Conservation (phyloP, 768 basidiomycete species). For the Lactarius sanguifluus region DNA sequence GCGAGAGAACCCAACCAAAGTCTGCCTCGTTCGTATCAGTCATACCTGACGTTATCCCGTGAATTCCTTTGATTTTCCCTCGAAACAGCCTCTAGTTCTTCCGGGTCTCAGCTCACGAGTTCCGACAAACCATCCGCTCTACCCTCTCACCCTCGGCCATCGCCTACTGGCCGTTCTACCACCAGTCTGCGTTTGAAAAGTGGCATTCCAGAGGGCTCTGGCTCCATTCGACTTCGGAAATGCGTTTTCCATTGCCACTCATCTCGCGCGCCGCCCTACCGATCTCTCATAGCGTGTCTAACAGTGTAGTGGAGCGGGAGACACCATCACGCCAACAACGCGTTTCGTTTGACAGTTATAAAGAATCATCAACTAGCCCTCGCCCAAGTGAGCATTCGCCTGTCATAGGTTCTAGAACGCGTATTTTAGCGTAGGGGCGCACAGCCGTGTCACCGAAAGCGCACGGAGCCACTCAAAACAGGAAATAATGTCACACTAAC, state of each 20-base stretch:
- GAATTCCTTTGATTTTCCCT: not conserved
- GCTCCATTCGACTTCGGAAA: constrained; percentile 1
- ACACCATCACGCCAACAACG: constrained; percentile 48
- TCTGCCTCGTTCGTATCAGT: constrained; percentile 5
- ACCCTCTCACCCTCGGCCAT: constrained; percentile 35
- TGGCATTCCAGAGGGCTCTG: constrained; percentile 43
- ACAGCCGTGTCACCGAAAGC: not conserved
- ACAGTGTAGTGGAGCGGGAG: constrained; percentile 40
- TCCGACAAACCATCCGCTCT: constrained; percentile 49
- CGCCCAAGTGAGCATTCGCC: constrained; percentile 41
- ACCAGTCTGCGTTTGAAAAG: constrained; percentile 35
- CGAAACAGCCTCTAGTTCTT: constrained; percentile 32
- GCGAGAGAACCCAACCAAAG: not conserved
- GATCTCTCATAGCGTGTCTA: constrained; percentile 35
- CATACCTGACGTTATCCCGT: not conserved
- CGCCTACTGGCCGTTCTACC: constrained; percentile 36
- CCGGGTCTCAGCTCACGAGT: constrained; percentile 38
- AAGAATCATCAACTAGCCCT: constrained; percentile 41
- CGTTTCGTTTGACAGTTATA: constrained; percentile 57
- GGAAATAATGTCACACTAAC: constrained; percentile 1
- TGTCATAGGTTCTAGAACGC: constrained; percentile 29
- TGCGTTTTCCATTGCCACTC: constrained; percentile 42
- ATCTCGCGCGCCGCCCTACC: constrained; percentile 31
- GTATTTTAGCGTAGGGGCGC: not conserved
- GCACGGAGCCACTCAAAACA: not conserved